Percentiles rank a stretch among this genome's conserved stretches.
Evolutionary conservation across 2,329 filamentous ascomycete genomes (phyloP).

Genomic region (Escovopsis sp.): DNA sequence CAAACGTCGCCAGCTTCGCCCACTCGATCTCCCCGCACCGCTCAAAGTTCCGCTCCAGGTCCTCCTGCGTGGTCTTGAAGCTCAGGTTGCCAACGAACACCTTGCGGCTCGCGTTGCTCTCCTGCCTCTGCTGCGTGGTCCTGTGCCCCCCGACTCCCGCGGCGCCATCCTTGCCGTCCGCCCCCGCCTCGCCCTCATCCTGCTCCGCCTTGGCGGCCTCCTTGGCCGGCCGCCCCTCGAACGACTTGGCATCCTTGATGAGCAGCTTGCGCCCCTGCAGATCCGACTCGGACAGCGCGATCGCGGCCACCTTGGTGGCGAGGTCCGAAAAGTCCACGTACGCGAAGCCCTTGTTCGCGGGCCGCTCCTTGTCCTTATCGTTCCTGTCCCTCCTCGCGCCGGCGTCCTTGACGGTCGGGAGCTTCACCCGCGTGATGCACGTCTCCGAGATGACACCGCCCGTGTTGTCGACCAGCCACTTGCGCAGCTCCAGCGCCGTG

Average conservation of each 20-base stretch:
- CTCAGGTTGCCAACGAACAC: constrained; percentile 86
- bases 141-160: constrained; percentile 15
- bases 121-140: constrained; percentile 19
- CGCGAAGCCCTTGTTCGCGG: constrained; percentile 79
- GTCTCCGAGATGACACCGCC: constrained; percentile 49
- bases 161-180: constrained; percentile 13
- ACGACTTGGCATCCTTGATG: constrained; percentile 86
- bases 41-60: constrained; percentile 64
- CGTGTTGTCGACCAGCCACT: constrained; percentile 62
- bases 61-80: constrained; percentile 69
- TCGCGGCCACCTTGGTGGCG: constrained; percentile 56
- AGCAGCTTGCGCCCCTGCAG: constrained; percentile 64
- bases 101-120: constrained; percentile 54
- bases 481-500: constrained; percentile 57
- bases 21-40: constrained; percentile 73
- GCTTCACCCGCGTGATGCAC: constrained; percentile 70
- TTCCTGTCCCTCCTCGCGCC: no score
- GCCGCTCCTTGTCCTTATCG: constrained; percentile 15
- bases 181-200: constrained; percentile 10
- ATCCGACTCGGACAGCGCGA: constrained; percentile 74
- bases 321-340: constrained; percentile 80
- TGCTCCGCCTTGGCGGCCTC: constrained; percentile 23
- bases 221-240: constrained; percentile 74
- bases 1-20: constrained; percentile 84
- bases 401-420: constrained; percentile 48